Conservation (phyloP, 2,329 filamentous ascomycete species). For the Dothistroma septosporum region DNA sequence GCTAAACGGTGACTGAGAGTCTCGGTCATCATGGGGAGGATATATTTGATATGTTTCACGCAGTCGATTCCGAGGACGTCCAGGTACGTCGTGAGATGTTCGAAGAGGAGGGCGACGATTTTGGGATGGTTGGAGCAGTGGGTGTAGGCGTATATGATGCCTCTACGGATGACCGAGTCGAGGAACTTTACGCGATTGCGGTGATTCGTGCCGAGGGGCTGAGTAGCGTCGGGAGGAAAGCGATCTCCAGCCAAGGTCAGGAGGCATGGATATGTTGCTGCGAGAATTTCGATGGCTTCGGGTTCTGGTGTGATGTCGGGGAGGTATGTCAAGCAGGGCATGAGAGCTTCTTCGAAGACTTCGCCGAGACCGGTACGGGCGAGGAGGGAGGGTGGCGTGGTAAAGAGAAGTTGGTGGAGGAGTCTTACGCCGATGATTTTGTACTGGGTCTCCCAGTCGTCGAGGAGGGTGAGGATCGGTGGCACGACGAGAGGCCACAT, state of each 20-base stretch:
- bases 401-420: constrained; percentile 53
- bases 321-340: constrained; percentile 70
- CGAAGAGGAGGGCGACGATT: constrained; percentile 56
- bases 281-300: constrained; percentile 63
- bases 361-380: constrained; percentile 59
- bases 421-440: constrained; percentile 56
- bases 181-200: constrained; percentile 39
- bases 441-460: constrained; percentile 55
- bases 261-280: constrained; percentile 63
- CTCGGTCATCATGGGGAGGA: constrained; percentile 63
- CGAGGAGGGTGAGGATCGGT: constrained; percentile 63
- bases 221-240: constrained; percentile 28
- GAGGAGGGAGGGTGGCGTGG: constrained; percentile 53
- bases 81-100: constrained; percentile 49
- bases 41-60: constrained; percentile 64
- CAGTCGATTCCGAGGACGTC: constrained; percentile 57
- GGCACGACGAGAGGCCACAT: constrained; percentile 68
- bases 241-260: constrained; percentile 52
- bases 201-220: constrained; percentile 33
- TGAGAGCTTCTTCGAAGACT: constrained; percentile 65
- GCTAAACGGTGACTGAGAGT: constrained; percentile 69
- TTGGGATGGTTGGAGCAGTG: constrained; percentile 57
- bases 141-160: constrained; percentile 44
- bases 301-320: constrained; percentile 71
- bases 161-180: constrained; percentile 42